Evolutionary conservation across 768 basidiomycete species (phyloP), one percentile per base, ranked within the genome.

Genomic region (Leccinum pellstonianum): DNA sequence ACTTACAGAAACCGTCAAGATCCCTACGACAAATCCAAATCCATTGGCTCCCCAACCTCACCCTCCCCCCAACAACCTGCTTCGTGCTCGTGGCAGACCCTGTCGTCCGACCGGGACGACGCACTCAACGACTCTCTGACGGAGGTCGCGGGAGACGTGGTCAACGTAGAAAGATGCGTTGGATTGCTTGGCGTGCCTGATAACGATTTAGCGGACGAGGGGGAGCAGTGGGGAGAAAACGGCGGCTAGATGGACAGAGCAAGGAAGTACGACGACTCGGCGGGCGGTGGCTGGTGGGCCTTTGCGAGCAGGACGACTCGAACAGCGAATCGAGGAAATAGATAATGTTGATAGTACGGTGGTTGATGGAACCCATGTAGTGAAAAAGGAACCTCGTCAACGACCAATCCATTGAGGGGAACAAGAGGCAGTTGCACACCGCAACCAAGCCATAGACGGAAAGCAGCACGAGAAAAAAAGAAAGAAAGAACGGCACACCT

Each of bases 251-350:
- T 41, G 38, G 12, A 41, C 38, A n/a, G 8, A 41, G 4, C 17
- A 41, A 15, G 2, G 15, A 38, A 5, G 37, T 15, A 38, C 37
- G 37, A 38, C 15, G 15, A 38, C 37, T 38, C 37, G 14, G 37
- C 15, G 37, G 15, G 7, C 15, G 37, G 77, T 49, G 61, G 64
- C 52, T 74, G 73, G 53, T 83, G 82, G 1, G 87, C 83, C 64
- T 85, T 88, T 52, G 86, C 84, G 35, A 88, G 77, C 3, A 91
- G 33, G 86, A 91, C 0, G 87, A 82, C 68, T 93, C 92, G 72
- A 90, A 94, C 12, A 97, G 80, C 1, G 90, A 86, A 73, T 96
- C 95, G 47, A 98, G 83, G 69, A 95, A 87, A 72, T 97, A 93
- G 0, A 97, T 77, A 60, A 96, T 88, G 73, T 97, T 97, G 66